Percentiles rank a stretch among this genome's conserved stretches.
phyloP scores from a whole-genome alignment of 768 basidiomycete genomes.

The Cyathus striatus region DNA sequence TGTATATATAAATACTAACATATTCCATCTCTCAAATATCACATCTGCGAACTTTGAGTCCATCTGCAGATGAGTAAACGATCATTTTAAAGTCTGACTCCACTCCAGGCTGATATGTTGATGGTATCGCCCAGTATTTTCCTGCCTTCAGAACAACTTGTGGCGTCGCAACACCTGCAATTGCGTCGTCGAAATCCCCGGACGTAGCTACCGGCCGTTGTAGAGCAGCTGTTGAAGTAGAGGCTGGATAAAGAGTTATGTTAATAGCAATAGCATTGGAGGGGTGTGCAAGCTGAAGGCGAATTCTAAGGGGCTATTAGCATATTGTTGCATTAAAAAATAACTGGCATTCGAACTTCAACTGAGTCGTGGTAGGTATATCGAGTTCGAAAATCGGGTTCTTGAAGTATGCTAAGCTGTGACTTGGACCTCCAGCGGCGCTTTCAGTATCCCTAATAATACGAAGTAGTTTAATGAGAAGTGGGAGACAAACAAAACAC shows the following conservation, averaged over 20 bases:
- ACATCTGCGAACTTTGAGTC: slow-evolving; percentile 16
- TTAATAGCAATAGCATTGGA: slow-evolving; percentile 48
- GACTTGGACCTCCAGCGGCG: slow-evolving; percentile 69
- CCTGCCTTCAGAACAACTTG: slow-evolving; percentile 48
- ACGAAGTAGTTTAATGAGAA: neutral
- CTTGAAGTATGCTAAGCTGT: slow-evolving; percentile 50
- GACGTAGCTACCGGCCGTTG: slow-evolving; percentile 54
- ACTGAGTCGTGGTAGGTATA: slow-evolving; percentile 42
- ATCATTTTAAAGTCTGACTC: slow-evolving; percentile 54
- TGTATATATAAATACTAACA: no score
- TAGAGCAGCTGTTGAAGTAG: slow-evolving; percentile 13
- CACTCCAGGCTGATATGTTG: slow-evolving; percentile 62
- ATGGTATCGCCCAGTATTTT: slow-evolving; percentile 69
- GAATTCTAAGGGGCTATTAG: slow-evolving; percentile 46
- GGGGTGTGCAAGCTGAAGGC: slow-evolving; percentile 55
- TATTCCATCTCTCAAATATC: no score
- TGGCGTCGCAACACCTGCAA: slow-evolving; percentile 66
- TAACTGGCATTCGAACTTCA: slow-evolving; percentile 41
- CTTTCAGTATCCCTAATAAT: slow-evolving; percentile 44
- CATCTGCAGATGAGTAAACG: slow-evolving; percentile 44
- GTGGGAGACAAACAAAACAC: slow-evolving; percentile 10
- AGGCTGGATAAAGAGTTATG: slow-evolving; percentile 46
- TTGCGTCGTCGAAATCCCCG: slow-evolving; percentile 72
- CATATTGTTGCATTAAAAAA: neutral
- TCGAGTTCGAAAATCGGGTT: slow-evolving; percentile 70